Conservation (phyloP, 2,329 filamentous ascomycete species). For the Alternaria brassicicola region DNA sequence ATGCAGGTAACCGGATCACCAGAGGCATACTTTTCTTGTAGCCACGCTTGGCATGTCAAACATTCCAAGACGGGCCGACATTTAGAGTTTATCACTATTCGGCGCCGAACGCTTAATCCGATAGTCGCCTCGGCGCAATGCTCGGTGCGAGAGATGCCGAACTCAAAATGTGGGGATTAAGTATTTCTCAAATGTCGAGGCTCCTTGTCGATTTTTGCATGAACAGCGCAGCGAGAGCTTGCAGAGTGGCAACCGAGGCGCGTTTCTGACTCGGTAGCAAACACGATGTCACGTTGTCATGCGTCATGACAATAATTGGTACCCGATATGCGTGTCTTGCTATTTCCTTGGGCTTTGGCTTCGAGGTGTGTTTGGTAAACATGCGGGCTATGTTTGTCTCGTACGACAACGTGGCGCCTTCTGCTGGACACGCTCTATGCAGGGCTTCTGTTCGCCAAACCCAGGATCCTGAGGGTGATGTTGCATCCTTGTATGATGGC, state of each 20-base stretch:
- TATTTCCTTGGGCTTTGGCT: neutral
- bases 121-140: neutral
- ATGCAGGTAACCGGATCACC: neutral
- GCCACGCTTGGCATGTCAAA: too few relatives aligned
- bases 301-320: neutral
- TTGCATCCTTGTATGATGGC: neutral
- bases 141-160: neutral
- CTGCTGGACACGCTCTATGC: neutral
- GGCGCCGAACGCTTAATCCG: neutral
- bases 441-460: neutral
- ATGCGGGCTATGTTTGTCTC: neutral
- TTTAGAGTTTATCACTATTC: neutral
- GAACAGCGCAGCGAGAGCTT: neutral
- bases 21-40: too few relatives aligned
- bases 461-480: neutral
- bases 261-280: neutral
- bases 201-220: neutral
- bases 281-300: neutral
- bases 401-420: neutral
- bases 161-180: neutral
- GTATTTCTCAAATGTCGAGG: neutral
- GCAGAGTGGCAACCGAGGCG: neutral
- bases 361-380: neutral
- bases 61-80: neutral
- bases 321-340: neutral